Conservation (phyloP, 2,329 filamentous ascomycete genomes). For the Lachnum nothofagi region DNA sequence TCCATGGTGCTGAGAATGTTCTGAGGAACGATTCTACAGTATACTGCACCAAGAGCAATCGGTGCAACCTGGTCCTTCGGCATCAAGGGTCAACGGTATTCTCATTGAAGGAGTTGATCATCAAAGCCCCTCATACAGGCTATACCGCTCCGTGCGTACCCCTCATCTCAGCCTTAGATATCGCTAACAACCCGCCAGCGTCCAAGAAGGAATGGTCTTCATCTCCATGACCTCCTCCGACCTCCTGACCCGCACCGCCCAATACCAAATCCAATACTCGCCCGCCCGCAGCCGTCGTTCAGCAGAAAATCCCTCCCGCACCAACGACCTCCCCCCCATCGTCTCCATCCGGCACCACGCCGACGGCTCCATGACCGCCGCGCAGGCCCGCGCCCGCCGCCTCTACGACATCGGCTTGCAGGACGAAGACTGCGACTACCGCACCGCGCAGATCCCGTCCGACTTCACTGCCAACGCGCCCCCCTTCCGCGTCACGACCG, state of each 20-base stretch:
- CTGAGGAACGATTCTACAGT: slow-evolving; percentile 76
- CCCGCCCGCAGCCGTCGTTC: slow-evolving; percentile 21
- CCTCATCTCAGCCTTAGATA: not conserved
- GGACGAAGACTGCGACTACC: slow-evolving; percentile 37
- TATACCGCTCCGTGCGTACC: slow-evolving; percentile 78
- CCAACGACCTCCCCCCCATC: slow-evolving; percentile 36
- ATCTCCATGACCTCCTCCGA: slow-evolving; percentile 80
- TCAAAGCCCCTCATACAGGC: slow-evolving; percentile 73
- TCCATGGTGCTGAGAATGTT: slow-evolving; percentile 72
- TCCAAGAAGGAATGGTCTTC: slow-evolving; percentile 89
- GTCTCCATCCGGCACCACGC: slow-evolving; percentile 51
- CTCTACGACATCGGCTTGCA: slow-evolving; percentile 39
- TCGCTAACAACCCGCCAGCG: slow-evolving; percentile 43
- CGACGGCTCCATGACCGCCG: slow-evolving; percentile 43
- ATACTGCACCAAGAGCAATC: slow-evolving; percentile 83
- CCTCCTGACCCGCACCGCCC: slow-evolving; percentile 64
- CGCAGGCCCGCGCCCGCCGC: slow-evolving; percentile 41
- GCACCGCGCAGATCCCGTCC: slow-evolving; percentile 51
- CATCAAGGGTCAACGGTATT: slow-evolving; percentile 80
- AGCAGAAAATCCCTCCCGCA: slow-evolving; percentile 26
- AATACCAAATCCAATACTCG: slow-evolving; percentile 67
- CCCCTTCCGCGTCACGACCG: slow-evolving; percentile 52
- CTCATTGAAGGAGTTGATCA: slow-evolving; percentile 76
- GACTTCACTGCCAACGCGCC: slow-evolving; percentile 47
- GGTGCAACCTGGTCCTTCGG: slow-evolving; percentile 79